Base-by-base conservation (phyloP, 495 filamentous ascomycete genomes). In the Glutinoglossum americanum region DNA sequence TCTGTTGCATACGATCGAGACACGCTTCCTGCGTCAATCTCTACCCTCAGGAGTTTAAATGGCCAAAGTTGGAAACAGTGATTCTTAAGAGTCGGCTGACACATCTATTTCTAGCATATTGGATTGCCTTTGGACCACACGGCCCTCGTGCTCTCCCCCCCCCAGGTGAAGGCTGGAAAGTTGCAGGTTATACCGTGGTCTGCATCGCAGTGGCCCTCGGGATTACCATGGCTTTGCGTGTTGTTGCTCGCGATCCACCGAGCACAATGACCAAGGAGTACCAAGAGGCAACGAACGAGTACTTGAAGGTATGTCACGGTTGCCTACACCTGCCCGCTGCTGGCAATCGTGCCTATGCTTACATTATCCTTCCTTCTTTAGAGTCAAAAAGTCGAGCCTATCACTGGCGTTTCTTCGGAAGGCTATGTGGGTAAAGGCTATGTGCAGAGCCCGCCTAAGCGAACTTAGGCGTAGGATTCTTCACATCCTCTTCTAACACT, bases 41-140 rank as follows among this genome's bases (percentile, higher is more conserved):
- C 5, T 17, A 1, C 37, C 37, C 37, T 15, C 15, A 7, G 37
- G 2, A 9, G 37, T 39, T n/a, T 11, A 39, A 2, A 13, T 15
- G 15, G 15, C 1, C 37, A 39, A 4, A 13, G 7, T 39, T 39
- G 37, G 9, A 33, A 9, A 9, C 9, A 33, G 30, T 33, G 9
- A n/a, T n/a, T 33, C 9, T 41, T 45, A 23, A 45, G 17, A 21
- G 27, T 58, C 47, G 1, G 48, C 37, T 47, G 6, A 30, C 33
- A 49, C 54, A 19, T 57, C 35, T 57, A 45, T 55, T 57, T 33
- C 67, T 69, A 98, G 92, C 92, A 62, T 98, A 96, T 83, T 98
- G 83, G 81, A 94, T 97, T 65, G 89, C 92, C 62, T 98, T 98
- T 69, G 92, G 92, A 56, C 77, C 87, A 61, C 93, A 97, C 71